Percentiles rank a stretch among this genome's conserved stretches.
Conservation (phyloP, 1,139 yeast genomes). For the Debaryomyces sp. region DNA sequence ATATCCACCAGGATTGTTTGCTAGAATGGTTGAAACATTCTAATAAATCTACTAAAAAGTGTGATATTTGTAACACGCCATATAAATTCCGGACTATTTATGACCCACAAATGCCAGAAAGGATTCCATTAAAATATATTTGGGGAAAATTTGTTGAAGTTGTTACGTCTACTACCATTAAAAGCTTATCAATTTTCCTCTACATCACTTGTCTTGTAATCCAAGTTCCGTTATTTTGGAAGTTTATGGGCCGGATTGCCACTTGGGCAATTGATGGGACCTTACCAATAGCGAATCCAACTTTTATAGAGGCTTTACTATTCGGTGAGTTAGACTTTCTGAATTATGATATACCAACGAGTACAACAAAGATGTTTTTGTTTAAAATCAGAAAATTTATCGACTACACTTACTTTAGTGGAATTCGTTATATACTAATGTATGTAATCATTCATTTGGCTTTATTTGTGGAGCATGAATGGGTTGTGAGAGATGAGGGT, state of each 20-base stretch:
- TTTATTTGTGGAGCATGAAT: conserved; percentile 63
- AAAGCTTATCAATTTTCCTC: conserved; percentile 31
- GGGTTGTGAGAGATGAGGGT: conserved; percentile 73
- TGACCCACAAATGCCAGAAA: conserved; percentile 68
- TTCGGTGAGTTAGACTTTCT: conserved; percentile 45
- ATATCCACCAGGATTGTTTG: conserved; percentile 89
- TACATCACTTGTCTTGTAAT: conserved; percentile 45
- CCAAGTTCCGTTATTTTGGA: conserved; percentile 63
- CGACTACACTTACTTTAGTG: conserved; percentile 43
- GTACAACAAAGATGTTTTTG: conserved; percentile 8
- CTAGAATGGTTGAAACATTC: conserved; percentile 81
- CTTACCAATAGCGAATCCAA: conserved; percentile 41
- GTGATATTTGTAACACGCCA: conserved; percentile 88
- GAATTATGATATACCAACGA: conserved; percentile 10
- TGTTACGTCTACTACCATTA: conserved; percentile 26
- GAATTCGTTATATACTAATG: conserved; percentile 39
- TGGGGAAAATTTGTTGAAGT: conserved; percentile 39
- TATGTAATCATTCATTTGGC: conserved; percentile 48
- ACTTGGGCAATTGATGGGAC: conserved; percentile 58
- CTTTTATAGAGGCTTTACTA: conserved; percentile 43
- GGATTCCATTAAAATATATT: conserved; percentile 56
- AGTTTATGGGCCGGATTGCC: conserved; percentile 50
- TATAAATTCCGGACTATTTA: conserved; percentile 75
- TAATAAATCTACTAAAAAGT: conserved; percentile 61
- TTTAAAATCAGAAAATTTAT: conserved; percentile 25